Conservation (phyloP, 192 early-diverging fungal genomes). For the Cladochytrium replicatum region DNA sequence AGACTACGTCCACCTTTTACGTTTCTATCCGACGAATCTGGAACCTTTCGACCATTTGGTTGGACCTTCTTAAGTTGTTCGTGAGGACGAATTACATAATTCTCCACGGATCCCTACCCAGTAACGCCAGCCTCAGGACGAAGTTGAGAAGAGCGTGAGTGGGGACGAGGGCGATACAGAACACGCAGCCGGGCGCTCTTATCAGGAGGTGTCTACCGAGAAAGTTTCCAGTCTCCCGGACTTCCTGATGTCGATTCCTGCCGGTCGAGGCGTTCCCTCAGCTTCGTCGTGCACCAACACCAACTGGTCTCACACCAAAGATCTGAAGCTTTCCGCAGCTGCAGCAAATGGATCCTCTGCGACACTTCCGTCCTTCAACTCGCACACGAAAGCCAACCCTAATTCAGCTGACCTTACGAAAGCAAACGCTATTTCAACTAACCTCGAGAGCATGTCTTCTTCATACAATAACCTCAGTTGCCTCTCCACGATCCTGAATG, state of each 20-base stretch:
- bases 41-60: slow-evolving; percentile 10
- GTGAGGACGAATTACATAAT: not conserved
- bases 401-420: too few species aligned
- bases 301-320: too few species aligned
- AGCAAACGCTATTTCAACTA: not conserved
- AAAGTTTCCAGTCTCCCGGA: not conserved
- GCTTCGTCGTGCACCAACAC: not conserved
- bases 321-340: too few species aligned
- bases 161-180: too few species aligned
- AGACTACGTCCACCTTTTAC: slow-evolving; percentile 25
- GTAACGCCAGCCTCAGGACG: not conserved
- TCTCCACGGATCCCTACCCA: not conserved
- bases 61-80: not conserved
- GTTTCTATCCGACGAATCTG: slow-evolving; percentile 13
- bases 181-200: not conserved
- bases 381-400: not conserved
- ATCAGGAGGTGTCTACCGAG: not conserved
- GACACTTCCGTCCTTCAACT: not conserved
- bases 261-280: not conserved
- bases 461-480: not conserved
- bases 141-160: too few species aligned
- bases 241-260: slow-evolving; percentile 12
- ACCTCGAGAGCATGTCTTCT: not conserved
- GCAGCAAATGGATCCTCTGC: not conserved
- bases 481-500: not conserved